Base-by-base conservation (phyloP, 441 rosid genomes). In the Syzygium malaccense region DNA sequence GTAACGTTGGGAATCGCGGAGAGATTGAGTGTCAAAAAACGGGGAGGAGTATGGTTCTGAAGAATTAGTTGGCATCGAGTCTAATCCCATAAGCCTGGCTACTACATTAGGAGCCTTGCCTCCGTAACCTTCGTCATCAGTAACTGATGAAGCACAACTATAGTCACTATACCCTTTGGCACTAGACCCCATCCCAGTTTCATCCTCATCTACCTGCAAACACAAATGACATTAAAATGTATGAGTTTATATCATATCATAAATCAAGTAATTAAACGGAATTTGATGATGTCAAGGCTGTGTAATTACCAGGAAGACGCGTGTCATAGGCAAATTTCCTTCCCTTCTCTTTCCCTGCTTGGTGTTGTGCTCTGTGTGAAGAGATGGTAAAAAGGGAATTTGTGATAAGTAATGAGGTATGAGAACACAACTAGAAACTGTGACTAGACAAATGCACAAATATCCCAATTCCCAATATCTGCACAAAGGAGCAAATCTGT, bases 11-110 rank as follows among this genome's bases (percentile, higher is more conserved):
- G 91, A 91, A 91, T 90, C 95, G 66, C 51, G 91, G 90, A 93
- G 95, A 87, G 96, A 95, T 90, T 91, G 94, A 57, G 94, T 92
- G 91, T 93, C 97, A 83, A 93, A 96, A 92, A 93, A 92, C 14
- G 94, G 95, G 87, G 95, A 92, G 58, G 93, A 92, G 89, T 92
- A 93, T 32, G 94, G 93, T 80, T 97, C 99, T 5, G 92, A 90
- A 51, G 75, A 91, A 87, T 91, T 93, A 85, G 93, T 93, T 60
- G 99, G 99, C 92, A 98, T 87, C 75, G 99, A 93, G 88, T 97
- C 95, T 87, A 97, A 92, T 88, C 99, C 99, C 99, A 98, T 98
- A 86, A 98, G 99, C 94, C 99, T 94, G 19, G 99, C 99, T 57
- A 98, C 99, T 33, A 97, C 99, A 53, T 95, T 94, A 23, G 99